A percentile compares a stretch with the other conserved stretches of the same genome.
Conservation (phyloP, 2,329 filamentous ascomycete species). For the Fusarium sp. region DNA sequence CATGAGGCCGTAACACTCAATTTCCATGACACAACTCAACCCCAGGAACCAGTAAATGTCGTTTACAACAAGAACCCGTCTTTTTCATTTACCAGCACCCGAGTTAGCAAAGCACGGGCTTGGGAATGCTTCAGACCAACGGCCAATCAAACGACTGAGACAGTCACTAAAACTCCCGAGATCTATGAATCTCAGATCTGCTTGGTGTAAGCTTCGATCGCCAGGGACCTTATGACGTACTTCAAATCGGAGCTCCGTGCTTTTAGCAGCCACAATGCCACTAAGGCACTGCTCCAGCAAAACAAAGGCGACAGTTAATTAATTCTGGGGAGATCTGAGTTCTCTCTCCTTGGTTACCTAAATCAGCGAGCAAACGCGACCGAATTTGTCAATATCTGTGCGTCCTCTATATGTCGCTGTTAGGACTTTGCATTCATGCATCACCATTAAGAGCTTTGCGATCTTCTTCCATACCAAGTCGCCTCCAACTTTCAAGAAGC, state of each 20-base stretch:
- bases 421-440: background rate
- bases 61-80: background rate
- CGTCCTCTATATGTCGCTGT: constrained; percentile 10
- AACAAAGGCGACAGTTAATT: constrained; percentile 11
- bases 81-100: background rate
- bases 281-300: constrained; percentile 29
- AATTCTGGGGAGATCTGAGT: background rate
- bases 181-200: constrained; percentile 41
- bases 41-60: background rate
- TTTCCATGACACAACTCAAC: too few species aligned
- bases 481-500: background rate
- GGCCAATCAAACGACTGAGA: constrained; percentile 13
- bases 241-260: constrained; percentile 47
- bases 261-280: constrained; percentile 41
- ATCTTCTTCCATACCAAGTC: background rate
- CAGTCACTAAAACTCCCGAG: constrained; percentile 1
- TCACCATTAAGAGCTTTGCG: background rate
- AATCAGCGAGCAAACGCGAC: background rate
- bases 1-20: too few species aligned
- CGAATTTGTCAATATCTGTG: background rate
- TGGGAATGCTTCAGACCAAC: background rate
- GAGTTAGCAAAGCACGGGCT: background rate
- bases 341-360: background rate
- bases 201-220: constrained; percentile 47
- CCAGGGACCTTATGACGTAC: constrained; percentile 48